Evolutionary conservation across 2,329 filamentous ascomycete genomes (phyloP), one percentile per base, ranked within the genome.

Genomic region (Cytospora piceae): DNA sequence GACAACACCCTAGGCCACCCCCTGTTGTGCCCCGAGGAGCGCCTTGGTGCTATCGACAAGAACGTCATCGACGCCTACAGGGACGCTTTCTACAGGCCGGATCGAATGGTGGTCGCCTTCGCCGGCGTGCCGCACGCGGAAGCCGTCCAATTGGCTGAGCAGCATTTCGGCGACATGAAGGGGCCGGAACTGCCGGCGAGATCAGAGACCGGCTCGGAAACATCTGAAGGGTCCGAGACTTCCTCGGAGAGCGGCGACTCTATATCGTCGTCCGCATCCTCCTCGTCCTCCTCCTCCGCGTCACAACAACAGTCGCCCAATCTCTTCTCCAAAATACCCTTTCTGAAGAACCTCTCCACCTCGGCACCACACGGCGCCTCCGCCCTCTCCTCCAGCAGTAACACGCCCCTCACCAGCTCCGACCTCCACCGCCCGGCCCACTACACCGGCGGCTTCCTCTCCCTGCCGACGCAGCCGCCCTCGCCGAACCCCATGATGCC

Each of bases 1-100:
- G 91, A 95, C 75, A 98, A 99, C 79, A 98, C 95, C 0, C 83
- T 99, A 15, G 95, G 95, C 46, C 96, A 98, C 77, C 95, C 95
- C 4, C 78, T 99, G 70, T 80, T 99, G 59, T 99, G 95, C 75
- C 95, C 95, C 0, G 87, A 90, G 74, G 94, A 98, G 72, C 84
- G 94, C 59, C 80, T 99, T 64, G 82, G 80, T 0, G 81, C 85
- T 71, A 99, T 99, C 73, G 84, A 93, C 74, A 86, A 86, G 71
- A 79, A 83, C 32, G 89, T 91, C 9, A 88, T 98, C 61, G 82
- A 90, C 72, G 86, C 88, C 67, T 99, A 99, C 75, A 82, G 94
- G 49, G 85, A 90, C 61, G 81, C 89, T 1, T 97, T 98, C 74
- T 98, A 93, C 81, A 86, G 87, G 60, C 95, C 95, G 0, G 94